phyloP scores from a whole-genome alignment of 2,329 filamentous ascomycete genomes.

The Fusarium oligoseptatum region DNA sequence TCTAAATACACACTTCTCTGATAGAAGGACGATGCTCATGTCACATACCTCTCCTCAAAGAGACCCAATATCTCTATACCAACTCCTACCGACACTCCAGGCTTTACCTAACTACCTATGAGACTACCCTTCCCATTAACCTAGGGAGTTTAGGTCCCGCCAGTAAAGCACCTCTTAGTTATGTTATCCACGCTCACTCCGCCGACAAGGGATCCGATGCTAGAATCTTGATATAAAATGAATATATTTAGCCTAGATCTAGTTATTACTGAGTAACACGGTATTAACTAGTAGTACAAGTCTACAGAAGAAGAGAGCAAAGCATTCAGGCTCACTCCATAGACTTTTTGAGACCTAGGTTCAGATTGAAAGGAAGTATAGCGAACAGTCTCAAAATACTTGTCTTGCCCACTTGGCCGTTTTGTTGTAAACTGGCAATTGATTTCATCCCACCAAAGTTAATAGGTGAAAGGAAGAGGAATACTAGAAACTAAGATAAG shows the following conservation, averaged over 20 bases:
- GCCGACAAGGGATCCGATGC: slow-evolving; percentile 58
- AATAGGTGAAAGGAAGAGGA: not conserved
- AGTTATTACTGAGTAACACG: not conserved
- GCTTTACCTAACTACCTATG: slow-evolving; percentile 25
- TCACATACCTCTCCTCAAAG: slow-evolving; percentile 20
- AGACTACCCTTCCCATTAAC: slow-evolving; percentile 33
- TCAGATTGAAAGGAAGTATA: not conserved
- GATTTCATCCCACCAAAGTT: not conserved
- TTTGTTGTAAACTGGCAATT: not conserved
- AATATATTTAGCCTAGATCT: not conserved
- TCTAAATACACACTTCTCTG: slow-evolving; percentile 31
- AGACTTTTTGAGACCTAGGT: not conserved
- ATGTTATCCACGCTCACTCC: slow-evolving; percentile 45
- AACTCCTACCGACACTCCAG: slow-evolving; percentile 8
- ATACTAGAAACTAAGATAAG: not conserved
- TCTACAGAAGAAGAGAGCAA: not conserved
- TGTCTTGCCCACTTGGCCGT: not conserved
- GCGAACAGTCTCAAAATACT: not conserved
- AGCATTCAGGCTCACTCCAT: not conserved
- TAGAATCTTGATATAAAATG: slow-evolving; percentile 33
- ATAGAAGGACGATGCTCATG: slow-evolving; percentile 36
- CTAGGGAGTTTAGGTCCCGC: slow-evolving; percentile 37
- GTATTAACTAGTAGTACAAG: not conserved
- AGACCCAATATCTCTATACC: slow-evolving; percentile 30
- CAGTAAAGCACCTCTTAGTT: slow-evolving; percentile 45